These are phyloP conservation scores for Blastobotrys parvus DNA, from an alignment of 805 yeast genomes.

Conservation along the genomic window DNA sequence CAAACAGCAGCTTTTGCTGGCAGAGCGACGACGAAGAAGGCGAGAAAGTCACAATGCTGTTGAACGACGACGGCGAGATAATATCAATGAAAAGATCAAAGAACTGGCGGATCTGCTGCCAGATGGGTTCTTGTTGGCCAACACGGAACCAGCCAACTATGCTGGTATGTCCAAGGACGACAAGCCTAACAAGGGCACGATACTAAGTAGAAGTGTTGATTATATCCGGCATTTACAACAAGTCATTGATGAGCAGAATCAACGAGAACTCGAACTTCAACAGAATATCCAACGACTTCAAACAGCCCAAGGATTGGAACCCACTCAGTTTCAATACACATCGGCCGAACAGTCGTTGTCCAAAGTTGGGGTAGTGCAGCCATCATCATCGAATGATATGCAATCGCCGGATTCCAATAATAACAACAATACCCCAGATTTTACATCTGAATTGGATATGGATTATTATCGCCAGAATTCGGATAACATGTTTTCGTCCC, in stretches of 20 bases:
- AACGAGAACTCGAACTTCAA: constrained; percentile 68
- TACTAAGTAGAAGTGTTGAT: constrained; percentile 69
- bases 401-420: background rate
- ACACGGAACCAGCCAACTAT: constrained; percentile 6
- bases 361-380: constrained; percentile 48
- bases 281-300: constrained; percentile 50
- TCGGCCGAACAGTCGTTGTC: constrained; percentile 74
- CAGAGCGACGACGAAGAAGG: constrained; percentile 64
- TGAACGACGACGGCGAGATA: constrained; percentile 83
- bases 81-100: constrained; percentile 80
- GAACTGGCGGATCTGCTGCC: constrained; percentile 79
- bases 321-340: constrained; percentile 47
- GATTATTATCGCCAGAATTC: background rate
- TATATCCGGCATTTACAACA: constrained; percentile 56
- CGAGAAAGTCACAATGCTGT: constrained; percentile 92
- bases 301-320: constrained; percentile 34
- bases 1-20: constrained; percentile 21
- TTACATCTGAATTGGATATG: background rate
- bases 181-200: constrained; percentile 73
- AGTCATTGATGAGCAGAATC: constrained; percentile 65
- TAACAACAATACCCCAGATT: background rate
- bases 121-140: constrained; percentile 28
- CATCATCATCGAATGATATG: background rate
- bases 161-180: constrained; percentile 32
- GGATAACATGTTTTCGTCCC: background rate